phyloP scores from a whole-genome alignment of 2,329 filamentous ascomycete species.

The Aspergillus sp. region DNA sequence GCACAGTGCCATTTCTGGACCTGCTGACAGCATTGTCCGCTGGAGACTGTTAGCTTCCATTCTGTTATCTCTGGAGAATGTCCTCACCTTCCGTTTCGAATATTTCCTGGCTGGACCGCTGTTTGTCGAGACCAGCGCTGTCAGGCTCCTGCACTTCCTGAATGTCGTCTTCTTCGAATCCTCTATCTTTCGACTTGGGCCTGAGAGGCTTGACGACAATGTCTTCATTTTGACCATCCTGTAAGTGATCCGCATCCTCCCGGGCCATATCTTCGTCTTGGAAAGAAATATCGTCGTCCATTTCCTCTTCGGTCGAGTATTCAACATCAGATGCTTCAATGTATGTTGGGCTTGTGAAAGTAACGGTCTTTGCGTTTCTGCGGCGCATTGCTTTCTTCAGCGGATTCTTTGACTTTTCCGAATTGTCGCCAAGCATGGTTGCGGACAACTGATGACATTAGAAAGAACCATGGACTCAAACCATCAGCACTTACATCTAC shows the following conservation, averaged over 20 bases:
- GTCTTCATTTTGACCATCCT: constrained; percentile 38
- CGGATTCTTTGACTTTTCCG: constrained; percentile 79
- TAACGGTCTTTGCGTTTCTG: constrained; percentile 81
- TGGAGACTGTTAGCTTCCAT: constrained; percentile 23
- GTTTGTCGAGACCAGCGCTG: constrained; percentile 38
- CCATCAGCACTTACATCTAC: constrained; percentile 71
- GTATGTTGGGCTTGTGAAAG: constrained; percentile 82
- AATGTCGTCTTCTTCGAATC: constrained; percentile 25
- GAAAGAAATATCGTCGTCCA: constrained; percentile 50
- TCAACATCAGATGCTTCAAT: constrained; percentile 86
- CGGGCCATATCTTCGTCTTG: constrained; percentile 52
- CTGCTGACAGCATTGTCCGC: constrained; percentile 45
- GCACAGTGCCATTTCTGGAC: constrained; percentile 80
- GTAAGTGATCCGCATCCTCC: constrained; percentile 35
- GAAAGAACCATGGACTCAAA: constrained; percentile 2
- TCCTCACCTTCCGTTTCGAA: constrained; percentile 53
- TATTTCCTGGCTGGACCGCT: constrained; percentile 67
- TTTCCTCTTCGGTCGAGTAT: constrained; percentile 78
- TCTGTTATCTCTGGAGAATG: background rate
- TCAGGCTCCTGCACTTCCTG: constrained; percentile 31
- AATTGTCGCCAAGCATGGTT: constrained; percentile 70
- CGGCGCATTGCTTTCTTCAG: constrained; percentile 81
- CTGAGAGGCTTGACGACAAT: constrained; percentile 49
- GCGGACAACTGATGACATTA: constrained; percentile 60
- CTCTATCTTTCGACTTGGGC: constrained; percentile 40